Percentiles rank a stretch among this genome's conserved stretches.
Conservation (phyloP, 345 rosid genomes). For the Punica granatum region DNA sequence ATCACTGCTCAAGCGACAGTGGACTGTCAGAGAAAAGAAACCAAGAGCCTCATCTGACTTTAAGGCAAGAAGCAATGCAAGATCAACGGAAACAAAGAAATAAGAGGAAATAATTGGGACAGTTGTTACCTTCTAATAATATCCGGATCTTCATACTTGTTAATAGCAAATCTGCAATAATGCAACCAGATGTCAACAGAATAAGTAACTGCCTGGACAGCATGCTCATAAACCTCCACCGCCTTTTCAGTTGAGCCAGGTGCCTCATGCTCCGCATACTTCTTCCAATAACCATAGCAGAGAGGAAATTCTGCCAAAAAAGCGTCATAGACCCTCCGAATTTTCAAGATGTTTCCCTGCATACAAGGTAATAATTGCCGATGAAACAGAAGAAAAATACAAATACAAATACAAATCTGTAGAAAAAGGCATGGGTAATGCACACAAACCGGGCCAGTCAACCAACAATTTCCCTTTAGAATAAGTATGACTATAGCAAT, state of each 20-base stretch:
- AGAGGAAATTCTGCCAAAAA: conserved; percentile 90
- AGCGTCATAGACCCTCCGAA: conserved; percentile 75
- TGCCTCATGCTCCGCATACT: conserved; percentile 96
- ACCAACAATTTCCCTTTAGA: not conserved
- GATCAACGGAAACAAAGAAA: conserved; percentile 21
- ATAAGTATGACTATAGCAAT: not conserved
- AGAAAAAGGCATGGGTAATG: not conserved
- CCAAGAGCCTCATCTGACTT: conserved; percentile 12
- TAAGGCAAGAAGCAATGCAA: conserved; percentile 18
- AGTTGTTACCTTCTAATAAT: conserved; percentile 76
- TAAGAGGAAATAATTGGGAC: conserved; percentile 15
- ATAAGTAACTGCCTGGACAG: conserved; percentile 86
- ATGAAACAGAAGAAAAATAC: not conserved
- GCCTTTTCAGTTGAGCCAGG: conserved; percentile 88
- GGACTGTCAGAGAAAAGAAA: conserved; percentile 52
- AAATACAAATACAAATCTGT: not conserved
- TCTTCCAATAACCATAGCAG: conserved; percentile 99
- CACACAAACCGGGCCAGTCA: not conserved
- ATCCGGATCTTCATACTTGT: conserved; percentile 89
- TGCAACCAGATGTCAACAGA: conserved; percentile 98
- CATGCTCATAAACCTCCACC: conserved; percentile 92
- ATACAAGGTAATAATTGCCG: conserved; percentile 8
- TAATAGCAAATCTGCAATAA: conserved; percentile 73
- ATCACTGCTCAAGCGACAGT: conserved; percentile 62
- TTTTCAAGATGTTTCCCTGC: conserved; percentile 80